Base-by-base conservation (phyloP, 2,329 filamentous ascomycete species). In the Sporothrix humicola region DNA sequence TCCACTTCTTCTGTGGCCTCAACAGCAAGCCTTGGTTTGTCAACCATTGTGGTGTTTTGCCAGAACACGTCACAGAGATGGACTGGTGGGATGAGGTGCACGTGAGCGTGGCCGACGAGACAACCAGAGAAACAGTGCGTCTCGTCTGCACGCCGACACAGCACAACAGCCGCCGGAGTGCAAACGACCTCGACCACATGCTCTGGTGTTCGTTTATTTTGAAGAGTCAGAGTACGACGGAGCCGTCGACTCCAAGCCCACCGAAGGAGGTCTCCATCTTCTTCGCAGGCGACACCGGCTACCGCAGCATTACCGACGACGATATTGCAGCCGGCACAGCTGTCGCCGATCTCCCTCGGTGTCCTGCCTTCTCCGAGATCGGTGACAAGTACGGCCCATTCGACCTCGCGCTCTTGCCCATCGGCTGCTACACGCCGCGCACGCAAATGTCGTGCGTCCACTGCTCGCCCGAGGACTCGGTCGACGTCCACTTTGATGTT, bases 321-420 rank as follows among this genome's bases (percentile, higher is more conserved):
- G 72, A 74, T 46, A 48, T 69, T 2, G 73, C 54, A 2, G 63
- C 65, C 13, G 50, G 44, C 37, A 70, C 54, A 5, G 46, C 71
- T n/a, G 23, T 61, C 37, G 52, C 42, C 17, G 54, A 65, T 1
- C 80, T 83, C 8, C 94, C 95, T 4, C 83, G 85, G 17, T 96
- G 93, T 79, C 95, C 95, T 4, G 93, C 94, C 59, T 98, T 98
- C 83, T 87, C 88, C 76, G 88, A 97, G 80, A 94, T 98, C 75
- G 95, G 95, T 75, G 83, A 89, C 20, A 86, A 91, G 69, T 87
- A 93, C 50, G 95, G 95, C 0, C 93, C 93, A 0, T 97, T 98
- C 78, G 93, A 97, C 80, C 88, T 98, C 7, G 95, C 95, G 0
- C 83, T 98, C 73, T 97, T 98, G 76, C 95, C 95, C 54, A 97